phyloP scores from a whole-genome alignment of 2,329 filamentous ascomycete genomes.

The Exophiala oligosperma region DNA sequence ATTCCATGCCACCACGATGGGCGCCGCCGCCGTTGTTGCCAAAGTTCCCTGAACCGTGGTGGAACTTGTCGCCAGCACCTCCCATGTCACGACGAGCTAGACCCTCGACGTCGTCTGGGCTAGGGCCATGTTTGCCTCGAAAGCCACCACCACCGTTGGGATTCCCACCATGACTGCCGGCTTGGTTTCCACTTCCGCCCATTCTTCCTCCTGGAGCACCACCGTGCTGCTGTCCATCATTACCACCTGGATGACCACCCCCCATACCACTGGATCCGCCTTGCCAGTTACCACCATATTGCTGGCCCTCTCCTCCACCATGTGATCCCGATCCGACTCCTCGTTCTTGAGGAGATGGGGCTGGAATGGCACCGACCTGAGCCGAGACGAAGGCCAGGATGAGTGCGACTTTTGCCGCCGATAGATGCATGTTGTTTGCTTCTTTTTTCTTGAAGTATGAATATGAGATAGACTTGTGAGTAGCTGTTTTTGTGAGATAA shows the following conservation, averaged over 20 bases:
- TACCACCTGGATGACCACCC: neutral
- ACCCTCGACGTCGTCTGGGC: neutral
- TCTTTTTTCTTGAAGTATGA: neutral
- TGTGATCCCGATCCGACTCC: neutral
- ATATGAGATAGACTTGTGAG: neutral
- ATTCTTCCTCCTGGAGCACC: too few relatives aligned
- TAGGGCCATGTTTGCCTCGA: neutral
- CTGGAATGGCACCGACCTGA: constrained; percentile 15
- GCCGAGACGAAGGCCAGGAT: constrained; percentile 19
- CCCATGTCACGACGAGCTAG: too few relatives aligned
- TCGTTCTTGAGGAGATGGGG: constrained; percentile 13
- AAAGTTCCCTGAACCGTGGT: too few relatives aligned
- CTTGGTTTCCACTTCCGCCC: too few relatives aligned
- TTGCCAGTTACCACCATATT: constrained; percentile 1
- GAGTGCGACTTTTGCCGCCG: constrained; percentile 13
- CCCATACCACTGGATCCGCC: neutral
- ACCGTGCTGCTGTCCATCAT: neutral
- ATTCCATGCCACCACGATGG: too few relatives aligned
- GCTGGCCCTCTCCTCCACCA: neutral
- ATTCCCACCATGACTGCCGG: neutral
- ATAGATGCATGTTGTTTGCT: constrained; percentile 11
- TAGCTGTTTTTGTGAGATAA: neutral
- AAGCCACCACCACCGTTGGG: neutral
- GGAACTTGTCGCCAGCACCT: neutral
- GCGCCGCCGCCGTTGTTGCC: neutral